These are phyloP conservation scores for Somion occarium DNA, from an alignment of 1,284 basidiomycete species.

Conservation along the genomic window DNA sequence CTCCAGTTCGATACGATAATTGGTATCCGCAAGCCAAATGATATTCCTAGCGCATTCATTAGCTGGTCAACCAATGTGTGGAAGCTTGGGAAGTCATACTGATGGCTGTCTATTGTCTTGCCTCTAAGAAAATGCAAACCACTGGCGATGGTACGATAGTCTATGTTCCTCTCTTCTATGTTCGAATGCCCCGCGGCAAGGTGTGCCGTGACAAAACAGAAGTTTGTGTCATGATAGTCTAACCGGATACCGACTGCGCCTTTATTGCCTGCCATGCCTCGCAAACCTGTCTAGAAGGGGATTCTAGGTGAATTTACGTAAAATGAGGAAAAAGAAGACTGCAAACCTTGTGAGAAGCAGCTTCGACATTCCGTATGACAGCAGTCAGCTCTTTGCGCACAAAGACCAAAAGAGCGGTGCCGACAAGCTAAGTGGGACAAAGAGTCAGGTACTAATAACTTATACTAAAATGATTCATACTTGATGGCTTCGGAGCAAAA, in stretches of 20 bases:
- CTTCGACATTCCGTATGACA: conserved; percentile 88
- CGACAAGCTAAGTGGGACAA: conserved; percentile 67
- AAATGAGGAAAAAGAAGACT: not conserved
- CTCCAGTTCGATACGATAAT: conserved; percentile 88
- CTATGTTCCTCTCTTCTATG: conserved; percentile 86
- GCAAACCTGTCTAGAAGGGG: conserved; percentile 75
- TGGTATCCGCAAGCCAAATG: conserved; percentile 93
- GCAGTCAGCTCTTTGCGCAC: conserved; percentile 75
- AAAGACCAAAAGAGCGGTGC: conserved; percentile 86
- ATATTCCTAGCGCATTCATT: conserved; percentile 71
- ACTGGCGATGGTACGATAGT: conserved; percentile 84
- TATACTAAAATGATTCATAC: conserved; percentile 31
- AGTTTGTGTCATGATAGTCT: conserved; percentile 84
- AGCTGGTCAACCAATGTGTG: not conserved
- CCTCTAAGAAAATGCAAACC: conserved; percentile 87
- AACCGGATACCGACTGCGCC: conserved; percentile 92
- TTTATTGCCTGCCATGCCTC: conserved; percentile 98
- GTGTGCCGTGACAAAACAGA: conserved; percentile 96
- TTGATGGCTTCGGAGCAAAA: conserved; percentile 90
- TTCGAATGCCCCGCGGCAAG: conserved; percentile 92
- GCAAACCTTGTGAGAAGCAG: conserved; percentile 81
- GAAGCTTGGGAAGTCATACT: conserved; percentile 73
- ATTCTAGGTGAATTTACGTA: not conserved
- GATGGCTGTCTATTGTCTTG: conserved; percentile 84
- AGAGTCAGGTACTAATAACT: conserved; percentile 1